Base-by-base conservation (phyloP, 2,329 filamentous ascomycete species). In the Diaporthe longicolla region DNA sequence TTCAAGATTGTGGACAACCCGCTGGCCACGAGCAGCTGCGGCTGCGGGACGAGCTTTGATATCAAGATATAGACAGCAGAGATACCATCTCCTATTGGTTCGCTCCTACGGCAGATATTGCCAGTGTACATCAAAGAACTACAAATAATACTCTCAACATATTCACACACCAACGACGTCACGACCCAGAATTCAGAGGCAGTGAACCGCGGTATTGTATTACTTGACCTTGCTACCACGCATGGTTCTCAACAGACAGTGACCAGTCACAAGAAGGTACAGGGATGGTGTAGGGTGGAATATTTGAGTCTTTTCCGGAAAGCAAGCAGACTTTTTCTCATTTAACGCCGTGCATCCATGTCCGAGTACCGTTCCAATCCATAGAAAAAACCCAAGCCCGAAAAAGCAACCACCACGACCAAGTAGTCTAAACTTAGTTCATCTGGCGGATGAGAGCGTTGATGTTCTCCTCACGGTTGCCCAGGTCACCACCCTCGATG, bases 391-490 rank as follows among this genome's bases (percentile, higher is more conserved):
- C 79, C 78, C 40, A 63, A 81, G 45, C 45, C 79, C 79, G 78
- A 78, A 79, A 71, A 61, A 71, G 43, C 26, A 52, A 71, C 43
- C 73, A 63, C 63, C 65, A 66, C 37, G 26, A 73, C 74, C 74
- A 73, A 72, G 26, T 32, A 52, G 26, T 9, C 19, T 43, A 48
- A 10, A 48, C 79, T 84, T 97, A 99, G 92, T 98, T 98, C 97
- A 98, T 98, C 90, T 97, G 95, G 87, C 94, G 92, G 89, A 99
- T 93, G 84, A 98, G 92, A 82, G 87, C 90, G 88, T 98, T 98
- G 92, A 98, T 98, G 89, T 95, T 93, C 83, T 98, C 95, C 91
- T 99, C 97, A 80, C 97, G 94, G 92, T 99, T 98, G 86, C 97
- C 97, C 81, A 97, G 89, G 87, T 99, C 97, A 93, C 97, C 97